Base-by-base conservation (phyloP, 2,329 filamentous ascomycete genomes). In the Magnaporthiopsis incrustans region DNA sequence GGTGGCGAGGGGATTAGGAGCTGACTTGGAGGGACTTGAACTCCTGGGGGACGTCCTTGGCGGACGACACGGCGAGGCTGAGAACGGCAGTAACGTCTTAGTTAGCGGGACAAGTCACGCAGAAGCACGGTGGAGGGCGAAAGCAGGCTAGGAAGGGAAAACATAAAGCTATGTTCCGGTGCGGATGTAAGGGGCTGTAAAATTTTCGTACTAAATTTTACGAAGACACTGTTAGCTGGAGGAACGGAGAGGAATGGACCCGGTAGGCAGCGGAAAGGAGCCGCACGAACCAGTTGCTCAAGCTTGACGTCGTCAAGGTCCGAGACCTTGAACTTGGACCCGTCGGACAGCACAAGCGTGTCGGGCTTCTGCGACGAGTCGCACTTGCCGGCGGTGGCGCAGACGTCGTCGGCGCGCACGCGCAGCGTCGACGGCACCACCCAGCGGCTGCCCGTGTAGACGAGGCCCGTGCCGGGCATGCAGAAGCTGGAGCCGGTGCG, bases 301-400 rank as follows among this genome's bases (percentile, higher is more conserved):
- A 61, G 6, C 59, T 61, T 53, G 35, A 8, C 35, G 12, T 26
- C 14, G 11, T 50, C 35, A 14, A 61, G 25, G 11, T 53, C 35
- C 33, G 38, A 22, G 27, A 61, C 10, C 32, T 61, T 27, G 59
- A 44, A 61, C 35, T 61, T 25, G 11, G 59, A 15, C n/a, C 59
- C 59, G 30, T 61, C 59, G 59, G 59, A 35, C n/a, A 61, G 59
- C 5, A 61, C 35, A 12, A 50, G 32, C n/a, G 18, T 27, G 59
- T 61, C 59, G 35, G 59, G 59, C 35, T 53, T 61, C 33, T 26
- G 32, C 14, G 25, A 10, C 2, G 38, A 14, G 33, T 7, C 22
- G 59, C 59, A 61, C 8, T 38, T 33, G 35, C 35, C 11, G 44
- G 22, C 18, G 25, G 59, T 35, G n/a, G 59, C 32, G 38, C 33